Base-by-base conservation (phyloP, 805 yeast species). In the Nakazawaea pomicola region DNA sequence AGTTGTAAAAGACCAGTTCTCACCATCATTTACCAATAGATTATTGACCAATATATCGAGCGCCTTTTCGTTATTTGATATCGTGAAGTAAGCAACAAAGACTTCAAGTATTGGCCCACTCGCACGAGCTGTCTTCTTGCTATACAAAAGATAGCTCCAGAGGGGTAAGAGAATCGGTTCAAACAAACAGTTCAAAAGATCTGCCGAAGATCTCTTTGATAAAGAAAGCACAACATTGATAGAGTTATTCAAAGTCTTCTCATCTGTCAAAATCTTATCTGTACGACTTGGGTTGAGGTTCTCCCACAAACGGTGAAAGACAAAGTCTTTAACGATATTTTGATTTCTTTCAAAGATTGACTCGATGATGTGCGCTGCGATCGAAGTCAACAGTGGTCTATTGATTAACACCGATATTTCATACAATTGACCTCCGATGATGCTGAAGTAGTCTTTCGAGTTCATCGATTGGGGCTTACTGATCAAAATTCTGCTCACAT, bases 181-280 rank as follows among this genome's bases (percentile, higher is more conserved):
- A 14, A 59, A 49, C 18, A 76, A 40, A 10, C 52, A 59, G 14
- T 47, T 46, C 7, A 71, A 42, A 12, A 76, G 52, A 3, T 61
- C 66, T 0, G 46, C 44, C 1, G 65, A 55, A 0, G 67, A 48
- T 33, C 68, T 70, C 49, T 77, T 77, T 0, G 81, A 61, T 8
- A 86, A 50, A 0, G 91, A 78, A 1, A 83, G 57, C n/a, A 82
- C 49, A 0, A 82, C 86, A 55, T 83, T 83, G 17, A 84, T 64
- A 4, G 68, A 64, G 55, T 83, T 80, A 50, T 83, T 82, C 15
- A 84, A 55, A 4, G 69, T 67, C 15, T 67, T 64, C 37, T 76
- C 83, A 6, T 63, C 40, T 0, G 71, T 68, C 1, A 73, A 49
- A 0, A 66, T 36, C 4, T 17, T 24, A 2, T 40, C 43, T 6